Evolutionary conservation across 129 eudicot species (phyloP).

Genomic region (Apium graveolens): DNA sequence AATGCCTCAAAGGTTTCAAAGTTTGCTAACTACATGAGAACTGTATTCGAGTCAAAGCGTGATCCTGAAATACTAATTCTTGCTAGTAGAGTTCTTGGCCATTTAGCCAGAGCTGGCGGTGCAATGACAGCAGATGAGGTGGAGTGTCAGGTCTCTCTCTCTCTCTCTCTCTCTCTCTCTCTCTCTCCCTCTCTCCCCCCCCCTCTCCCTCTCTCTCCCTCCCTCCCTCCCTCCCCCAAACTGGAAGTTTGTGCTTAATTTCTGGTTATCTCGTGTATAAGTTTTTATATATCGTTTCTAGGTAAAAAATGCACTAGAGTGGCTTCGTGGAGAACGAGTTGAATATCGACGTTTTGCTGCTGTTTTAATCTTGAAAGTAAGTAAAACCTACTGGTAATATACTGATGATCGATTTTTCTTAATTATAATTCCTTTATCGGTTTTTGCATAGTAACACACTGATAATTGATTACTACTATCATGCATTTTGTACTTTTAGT

Average conservation of each 20-base stretch:
- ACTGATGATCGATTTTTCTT: neutral
- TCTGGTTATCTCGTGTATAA: neutral
- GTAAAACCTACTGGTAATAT: neutral
- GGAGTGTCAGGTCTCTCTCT: slow-evolving; percentile 62
- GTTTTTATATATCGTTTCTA: slow-evolving; percentile 11
- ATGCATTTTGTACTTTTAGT: neutral
- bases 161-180: neutral
- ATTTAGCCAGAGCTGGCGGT: slow-evolving; percentile 92
- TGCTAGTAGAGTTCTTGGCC: slow-evolving; percentile 94
- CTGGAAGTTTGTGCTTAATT: neutral
- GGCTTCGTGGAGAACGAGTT: slow-evolving; percentile 89
- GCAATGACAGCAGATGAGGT: slow-evolving; percentile 99
- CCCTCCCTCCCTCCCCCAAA: neutral
- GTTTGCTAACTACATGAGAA: slow-evolving; percentile 76
- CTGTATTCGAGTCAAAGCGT: slow-evolving; percentile 78
- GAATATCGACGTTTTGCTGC: slow-evolving; percentile 96
- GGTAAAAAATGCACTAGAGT: slow-evolving; percentile 80
- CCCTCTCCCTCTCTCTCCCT: neutral
- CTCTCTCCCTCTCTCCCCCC: neutral
- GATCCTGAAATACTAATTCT: slow-evolving; percentile 74
- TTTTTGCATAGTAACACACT: neutral
- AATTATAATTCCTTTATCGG: neutral
- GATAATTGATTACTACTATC: neutral
- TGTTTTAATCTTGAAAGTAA: slow-evolving; percentile 83
- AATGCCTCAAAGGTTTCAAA: slow-evolving; percentile 89